Evolutionary conservation across 371 early-diverging fungal species (phyloP), one percentile per base, ranked within the genome.

Genomic region (Fennellomyces sp.): DNA sequence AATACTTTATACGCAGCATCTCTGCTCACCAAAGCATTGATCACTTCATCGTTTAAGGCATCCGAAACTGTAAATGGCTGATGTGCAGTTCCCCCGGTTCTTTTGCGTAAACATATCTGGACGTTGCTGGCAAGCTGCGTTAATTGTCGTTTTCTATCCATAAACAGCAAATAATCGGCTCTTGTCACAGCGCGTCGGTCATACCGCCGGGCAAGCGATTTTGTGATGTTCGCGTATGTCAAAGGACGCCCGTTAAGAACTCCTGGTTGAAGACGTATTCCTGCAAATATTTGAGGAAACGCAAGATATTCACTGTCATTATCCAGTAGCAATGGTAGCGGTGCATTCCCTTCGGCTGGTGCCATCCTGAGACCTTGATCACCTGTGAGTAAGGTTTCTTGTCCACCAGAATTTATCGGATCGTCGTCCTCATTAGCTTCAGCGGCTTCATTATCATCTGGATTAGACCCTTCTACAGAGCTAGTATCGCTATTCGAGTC

Each of bases 1-100:
- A 60, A 60, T 3, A 47, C 36, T 13, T 54, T 30, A 23, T 50
- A 60, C 5, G 61, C 61, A 3, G 28, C n/a, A 28, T 60, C 55
- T 13, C 21, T 33, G 21, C 17, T 47, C 5, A 60, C 11, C 0
- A 54, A 5, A 10, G 13, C 11, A 31, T 29, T 11, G 17, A 53
- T 15, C 3, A 10, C 17, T 5, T 53, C 27, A 5, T 42, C 33
- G 21, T 60, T 35, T 5, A 25, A 27, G 8, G 29, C 26, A 25
- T 25, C 28, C 19, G 15, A 8, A 10, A 49, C 29, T 19, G 45
- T 45, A 23, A 45, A 52, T 33, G 29, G 1, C 36, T 21, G 21
- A n/a, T 13, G 19, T 13, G 19, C 36, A 17, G 5, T 19, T 13
- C 41, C 17, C 12, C n/a, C 41, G 2, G 41, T 8, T 17, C 15